Evolutionary conservation across 2,329 filamentous ascomycete genomes (phyloP), one percentile per base, ranked within the genome.

Genomic region (Mycosphaerella arachidis): DNA sequence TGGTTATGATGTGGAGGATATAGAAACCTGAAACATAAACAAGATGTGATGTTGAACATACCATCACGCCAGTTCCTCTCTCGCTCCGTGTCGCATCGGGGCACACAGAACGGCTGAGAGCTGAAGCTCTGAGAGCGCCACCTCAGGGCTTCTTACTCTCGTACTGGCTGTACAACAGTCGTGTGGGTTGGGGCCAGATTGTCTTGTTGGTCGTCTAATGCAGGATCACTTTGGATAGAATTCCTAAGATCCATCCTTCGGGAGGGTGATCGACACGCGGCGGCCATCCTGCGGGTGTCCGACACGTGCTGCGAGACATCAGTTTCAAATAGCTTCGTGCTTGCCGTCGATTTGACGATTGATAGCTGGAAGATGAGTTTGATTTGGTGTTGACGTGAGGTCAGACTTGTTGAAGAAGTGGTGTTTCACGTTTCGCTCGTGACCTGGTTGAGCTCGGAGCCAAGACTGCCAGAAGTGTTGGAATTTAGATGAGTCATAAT

Each of bases 61-160:
- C 50, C 50, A 33, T 20, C 30, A 30, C 1, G 10, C 29, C 29
- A 18, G 33, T 9, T 35, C 31, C 16, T 54, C 24, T 33, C 16
- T 20, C 52, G 35, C 20, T 33, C 1, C 50, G 24, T 6, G 12
- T 12, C 18, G 13, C 18, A 20, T 33, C 20, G 7, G 18, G 30
- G 31, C 50, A 33, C 12, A 33, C 4, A 27, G 6, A 6, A 50
- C 9, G 24, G 48, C 48, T 50, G 24, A 29, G 18, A 50, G 48
- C 33, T 33, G 48, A 53, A 37, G 40, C 53, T 27, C 53, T 55
- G 46, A 55, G 46, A 18, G 29, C 53, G 53, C 53, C 53, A 55
- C 53, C 35, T 13, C 12, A 53, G n/a, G 4, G 40, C 16, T 18
- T 55, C 40, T 37, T 46, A 13, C 18, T 13, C 20, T 50, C 24